Evolutionary conservation across 331 rosid genomes (phyloP).

Genomic region (Telfairia occidentalis): DNA sequence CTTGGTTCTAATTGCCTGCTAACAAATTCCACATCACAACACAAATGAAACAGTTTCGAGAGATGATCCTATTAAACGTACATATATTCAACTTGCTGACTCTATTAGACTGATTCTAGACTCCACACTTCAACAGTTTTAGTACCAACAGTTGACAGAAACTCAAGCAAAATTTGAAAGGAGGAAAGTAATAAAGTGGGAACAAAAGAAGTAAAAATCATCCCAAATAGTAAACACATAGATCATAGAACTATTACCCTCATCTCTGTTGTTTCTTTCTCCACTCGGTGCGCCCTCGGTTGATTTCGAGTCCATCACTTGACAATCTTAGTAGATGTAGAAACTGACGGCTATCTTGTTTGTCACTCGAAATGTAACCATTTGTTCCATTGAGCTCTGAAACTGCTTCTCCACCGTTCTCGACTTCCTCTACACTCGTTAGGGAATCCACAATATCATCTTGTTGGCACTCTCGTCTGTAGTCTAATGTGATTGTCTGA

Average conservation of each 20-base stretch:
- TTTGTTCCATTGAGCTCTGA: conserved; percentile 39
- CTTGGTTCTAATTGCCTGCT: conserved; percentile 1
- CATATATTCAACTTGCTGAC: conserved; percentile 5
- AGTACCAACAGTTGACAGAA: neutral
- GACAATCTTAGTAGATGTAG: conserved; percentile 71
- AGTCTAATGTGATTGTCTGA: conserved; percentile 81
- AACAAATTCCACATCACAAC: conserved; percentile 1
- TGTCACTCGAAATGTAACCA: conserved; percentile 31
- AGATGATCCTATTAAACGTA: neutral
- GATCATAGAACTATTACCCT: conserved; percentile 8
- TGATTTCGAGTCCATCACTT: conserved; percentile 58
- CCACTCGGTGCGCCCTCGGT: conserved; percentile 84
- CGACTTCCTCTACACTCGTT: conserved; percentile 39
- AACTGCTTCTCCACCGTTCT: conserved; percentile 24
- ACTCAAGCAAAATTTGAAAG: conserved; percentile 12
- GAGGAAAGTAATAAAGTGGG: neutral
- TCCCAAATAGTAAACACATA: neutral
- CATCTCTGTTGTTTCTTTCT: conserved; percentile 71
- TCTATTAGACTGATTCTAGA: neutral
- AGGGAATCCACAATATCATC: conserved; percentile 73
- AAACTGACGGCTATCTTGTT: conserved; percentile 37
- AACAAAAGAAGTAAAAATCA: neutral
- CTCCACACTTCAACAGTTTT: neutral
- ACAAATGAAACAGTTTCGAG: neutral
- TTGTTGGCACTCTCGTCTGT: conserved; percentile 87